phyloP scores from a whole-genome alignment of 805 yeast species.

The Candida awuae region DNA sequence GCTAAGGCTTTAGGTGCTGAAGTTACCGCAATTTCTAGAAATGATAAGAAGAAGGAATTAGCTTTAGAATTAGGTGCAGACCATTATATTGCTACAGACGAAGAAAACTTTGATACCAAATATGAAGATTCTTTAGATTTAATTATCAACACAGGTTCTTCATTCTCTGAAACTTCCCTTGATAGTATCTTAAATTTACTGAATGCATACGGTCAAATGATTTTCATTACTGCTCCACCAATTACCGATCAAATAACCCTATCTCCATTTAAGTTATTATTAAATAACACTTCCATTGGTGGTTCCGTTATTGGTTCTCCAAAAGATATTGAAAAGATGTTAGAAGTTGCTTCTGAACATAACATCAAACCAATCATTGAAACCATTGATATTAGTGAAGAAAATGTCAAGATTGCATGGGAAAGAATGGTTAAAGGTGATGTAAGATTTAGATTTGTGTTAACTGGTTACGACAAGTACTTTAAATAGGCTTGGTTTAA shows the following conservation, averaged over 20 bases:
- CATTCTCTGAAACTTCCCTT: slow-evolving; percentile 24
- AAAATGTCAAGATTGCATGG: slow-evolving; percentile 36
- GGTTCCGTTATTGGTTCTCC: slow-evolving; percentile 35
- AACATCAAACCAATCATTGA: slow-evolving; percentile 44
- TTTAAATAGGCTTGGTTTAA: no score
- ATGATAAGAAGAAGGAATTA: slow-evolving; percentile 39
- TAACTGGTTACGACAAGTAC: slow-evolving; percentile 38
- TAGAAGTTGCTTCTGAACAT: slow-evolving; percentile 39
- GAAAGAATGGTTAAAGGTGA: slow-evolving; percentile 40
- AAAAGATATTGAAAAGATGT: slow-evolving; percentile 38
- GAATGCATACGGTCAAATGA: slow-evolving; percentile 26
- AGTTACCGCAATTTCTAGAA: slow-evolving; percentile 49
- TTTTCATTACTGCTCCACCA: slow-evolving; percentile 22
- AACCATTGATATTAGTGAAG: slow-evolving; percentile 37
- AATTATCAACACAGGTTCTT: slow-evolving; percentile 40
- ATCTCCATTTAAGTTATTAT: neutral
- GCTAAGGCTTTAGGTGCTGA: slow-evolving; percentile 54
- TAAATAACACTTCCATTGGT: slow-evolving; percentile 13
- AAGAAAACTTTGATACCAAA: slow-evolving; percentile 32
- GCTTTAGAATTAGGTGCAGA: slow-evolving; percentile 45
- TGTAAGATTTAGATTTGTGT: slow-evolving; percentile 45
- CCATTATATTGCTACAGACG: slow-evolving; percentile 45
- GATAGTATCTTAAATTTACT: slow-evolving; percentile 20
- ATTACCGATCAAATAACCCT: neutral
- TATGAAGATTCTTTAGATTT: slow-evolving; percentile 34